Percentiles rank a stretch among this genome's conserved stretches.
phyloP scores from a whole-genome alignment of 2,329 filamentous ascomycete genomes.

The Ascomycota sp. region DNA sequence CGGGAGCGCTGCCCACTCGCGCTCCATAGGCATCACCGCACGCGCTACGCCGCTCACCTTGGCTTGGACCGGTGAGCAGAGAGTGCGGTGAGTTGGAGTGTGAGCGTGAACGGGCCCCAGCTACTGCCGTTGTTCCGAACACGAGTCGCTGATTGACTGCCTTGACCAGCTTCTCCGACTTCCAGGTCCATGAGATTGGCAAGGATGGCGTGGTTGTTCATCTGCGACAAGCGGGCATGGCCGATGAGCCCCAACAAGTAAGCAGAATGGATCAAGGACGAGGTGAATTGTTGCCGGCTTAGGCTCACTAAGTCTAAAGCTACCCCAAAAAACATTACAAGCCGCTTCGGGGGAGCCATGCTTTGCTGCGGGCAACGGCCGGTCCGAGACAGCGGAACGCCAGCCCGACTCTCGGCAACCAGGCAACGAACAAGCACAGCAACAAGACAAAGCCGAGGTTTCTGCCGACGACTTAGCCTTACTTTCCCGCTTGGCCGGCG shows the following conservation, averaged over 20 bases:
- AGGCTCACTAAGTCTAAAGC: constrained; percentile 2
- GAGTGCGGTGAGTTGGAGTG: constrained; percentile 12
- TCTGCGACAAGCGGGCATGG: constrained; percentile 26
- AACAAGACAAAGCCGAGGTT: constrained; percentile 7
- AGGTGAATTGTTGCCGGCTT: neutral
- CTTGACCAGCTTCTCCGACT: constrained; percentile 53
- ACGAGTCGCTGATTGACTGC: neutral
- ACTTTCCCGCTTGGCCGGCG: constrained; percentile 18
- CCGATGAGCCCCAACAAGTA: constrained; percentile 3
- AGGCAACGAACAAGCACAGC: constrained; percentile 3
- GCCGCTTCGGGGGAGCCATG: neutral
- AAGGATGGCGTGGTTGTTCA: constrained; percentile 57
- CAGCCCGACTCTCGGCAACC: neutral
- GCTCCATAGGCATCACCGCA: constrained; percentile 17
- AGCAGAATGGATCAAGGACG: neutral
- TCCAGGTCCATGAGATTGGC: constrained; percentile 73
- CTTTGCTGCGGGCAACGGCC: too few relatives aligned
- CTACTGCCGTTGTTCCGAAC: too few relatives aligned
- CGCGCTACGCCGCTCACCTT: constrained; percentile 15
- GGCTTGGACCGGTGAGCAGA: constrained; percentile 19
- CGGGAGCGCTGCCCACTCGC: constrained; percentile 12
- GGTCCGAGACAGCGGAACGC: too few relatives aligned
- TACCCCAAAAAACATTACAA: constrained; percentile 3
- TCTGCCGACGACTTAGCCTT: constrained; percentile 11
- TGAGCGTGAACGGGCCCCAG: too few relatives aligned